Conservation (phyloP, 2,329 filamentous ascomycete species). For the Hortaea werneckii region DNA sequence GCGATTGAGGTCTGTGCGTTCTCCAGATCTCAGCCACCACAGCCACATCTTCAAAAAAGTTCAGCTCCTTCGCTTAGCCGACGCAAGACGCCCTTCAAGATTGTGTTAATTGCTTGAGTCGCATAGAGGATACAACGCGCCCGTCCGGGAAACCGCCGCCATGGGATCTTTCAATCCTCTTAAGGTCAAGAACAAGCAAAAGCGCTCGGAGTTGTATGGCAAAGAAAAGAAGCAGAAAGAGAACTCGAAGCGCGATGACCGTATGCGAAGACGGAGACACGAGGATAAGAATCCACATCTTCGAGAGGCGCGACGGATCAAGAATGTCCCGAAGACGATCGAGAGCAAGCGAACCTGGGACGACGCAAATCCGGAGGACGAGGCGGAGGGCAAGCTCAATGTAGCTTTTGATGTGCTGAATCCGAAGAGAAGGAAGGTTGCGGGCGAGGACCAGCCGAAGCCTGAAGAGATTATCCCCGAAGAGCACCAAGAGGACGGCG, state of each 20-base stretch:
- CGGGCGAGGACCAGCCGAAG: conserved; percentile 12
- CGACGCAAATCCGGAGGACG: conserved; percentile 33
- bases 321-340: conserved; percentile 70
- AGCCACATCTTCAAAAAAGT: not conserved
- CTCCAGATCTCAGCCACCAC: not conserved
- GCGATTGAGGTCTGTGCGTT: too few species aligned
- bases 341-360: conserved; percentile 90
- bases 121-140: too few species aligned
- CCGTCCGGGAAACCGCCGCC: not conserved
- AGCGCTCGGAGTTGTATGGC: conserved; percentile 66
- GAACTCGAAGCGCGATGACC: conserved; percentile 62
- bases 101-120: too few species aligned
- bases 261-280: conserved; percentile 70
- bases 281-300: conserved; percentile 75
- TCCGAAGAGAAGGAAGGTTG: conserved; percentile 34
- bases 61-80: not conserved
- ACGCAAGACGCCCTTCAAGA: too few species aligned
- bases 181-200: conserved; percentile 49
- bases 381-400: conserved; percentile 28
- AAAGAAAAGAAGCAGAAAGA: conserved; percentile 69
- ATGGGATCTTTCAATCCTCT: conserved; percentile 22
- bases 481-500: conserved; percentile 4
- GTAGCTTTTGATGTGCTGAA: conserved; percentile 36
- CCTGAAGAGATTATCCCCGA: conserved; percentile 9
- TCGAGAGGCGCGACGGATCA: conserved; percentile 59